Conservation (phyloP, 1,284 basidiomycete genomes). For the Ustilago vetiveriae region DNA sequence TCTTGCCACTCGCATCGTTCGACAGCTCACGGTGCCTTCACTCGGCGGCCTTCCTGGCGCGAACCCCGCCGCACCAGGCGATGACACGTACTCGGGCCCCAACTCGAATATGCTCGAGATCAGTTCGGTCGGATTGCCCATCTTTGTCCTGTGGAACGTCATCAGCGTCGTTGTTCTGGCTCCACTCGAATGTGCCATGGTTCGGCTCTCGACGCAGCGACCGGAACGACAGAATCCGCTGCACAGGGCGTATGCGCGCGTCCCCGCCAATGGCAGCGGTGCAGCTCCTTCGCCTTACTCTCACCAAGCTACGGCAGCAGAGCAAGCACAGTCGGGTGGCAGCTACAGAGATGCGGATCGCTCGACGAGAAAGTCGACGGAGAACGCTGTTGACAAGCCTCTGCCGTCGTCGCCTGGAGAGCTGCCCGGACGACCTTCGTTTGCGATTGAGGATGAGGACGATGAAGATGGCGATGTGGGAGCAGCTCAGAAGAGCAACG, state of each 20-base stretch:
- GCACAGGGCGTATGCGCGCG: constrained; percentile 58
- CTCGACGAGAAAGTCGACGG: constrained; percentile 22
- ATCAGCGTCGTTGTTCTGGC: constrained; percentile 51
- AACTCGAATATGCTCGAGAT: constrained; percentile 49
- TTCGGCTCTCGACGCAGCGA: constrained; percentile 60
- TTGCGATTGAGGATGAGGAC: constrained; percentile 59
- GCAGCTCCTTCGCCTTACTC: constrained; percentile 45
- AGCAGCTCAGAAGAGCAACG: constrained; percentile 4
- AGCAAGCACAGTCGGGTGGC: constrained; percentile 38
- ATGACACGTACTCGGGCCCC: constrained; percentile 55
- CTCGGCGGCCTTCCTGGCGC: constrained; percentile 48
- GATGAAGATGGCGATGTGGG: constrained; percentile 38
- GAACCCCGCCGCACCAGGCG: constrained; percentile 36
- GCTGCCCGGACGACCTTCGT: constrained; percentile 43
- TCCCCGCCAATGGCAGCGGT: constrained; percentile 12
- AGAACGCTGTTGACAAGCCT: constrained; percentile 37
- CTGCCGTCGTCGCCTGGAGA: constrained; percentile 38
- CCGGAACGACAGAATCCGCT: constrained; percentile 62
- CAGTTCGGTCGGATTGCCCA: constrained; percentile 46
- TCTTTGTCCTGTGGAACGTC: constrained; percentile 58
- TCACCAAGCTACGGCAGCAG: constrained; percentile 55
- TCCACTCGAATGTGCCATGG: constrained; percentile 63
- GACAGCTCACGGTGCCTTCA: constrained; percentile 55
- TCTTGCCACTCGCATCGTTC: constrained; percentile 48
- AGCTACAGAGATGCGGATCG: constrained; percentile 26